These are phyloP conservation scores for Sclerospora graminicola DNA, from an alignment of 352 stramenopile species.

Conservation along the genomic window DNA sequence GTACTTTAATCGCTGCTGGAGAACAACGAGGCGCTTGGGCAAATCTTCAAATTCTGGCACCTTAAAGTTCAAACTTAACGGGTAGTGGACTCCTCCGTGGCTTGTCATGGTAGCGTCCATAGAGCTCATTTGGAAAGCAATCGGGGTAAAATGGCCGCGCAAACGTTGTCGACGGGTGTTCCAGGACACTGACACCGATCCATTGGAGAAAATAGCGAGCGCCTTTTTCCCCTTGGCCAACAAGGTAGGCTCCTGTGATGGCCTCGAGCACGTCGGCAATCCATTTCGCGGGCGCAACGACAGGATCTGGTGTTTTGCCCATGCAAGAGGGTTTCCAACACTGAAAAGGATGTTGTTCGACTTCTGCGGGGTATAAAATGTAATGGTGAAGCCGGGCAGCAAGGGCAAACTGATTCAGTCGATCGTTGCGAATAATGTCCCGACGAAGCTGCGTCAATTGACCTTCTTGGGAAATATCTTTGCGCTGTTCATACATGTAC, in stretches of 20 bases:
- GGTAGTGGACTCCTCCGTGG: constrained; percentile 10
- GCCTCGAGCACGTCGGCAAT: constrained; percentile 79
- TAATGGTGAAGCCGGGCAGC: constrained; percentile 52
- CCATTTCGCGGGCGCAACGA: constrained; percentile 75
- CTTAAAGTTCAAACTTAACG: constrained; percentile 39
- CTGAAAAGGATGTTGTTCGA: constrained; percentile 77
- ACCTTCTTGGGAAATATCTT: constrained; percentile 65
- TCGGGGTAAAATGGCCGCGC: constrained; percentile 48
- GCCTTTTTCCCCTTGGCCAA: constrained; percentile 58
- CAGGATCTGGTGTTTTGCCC: constrained; percentile 59
- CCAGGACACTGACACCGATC: constrained; percentile 57
- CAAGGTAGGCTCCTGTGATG: constrained; percentile 69
- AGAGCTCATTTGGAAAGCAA: constrained; percentile 54
- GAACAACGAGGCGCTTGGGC: constrained; percentile 30
- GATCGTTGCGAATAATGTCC: constrained; percentile 83
- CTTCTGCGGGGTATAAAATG: constrained; percentile 64
- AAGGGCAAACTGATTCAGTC: constrained; percentile 66
- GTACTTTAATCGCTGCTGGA: constrained; percentile 78
- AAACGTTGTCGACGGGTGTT: constrained; percentile 30
- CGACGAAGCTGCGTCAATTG: constrained; percentile 59
- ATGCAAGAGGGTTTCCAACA: constrained; percentile 85
- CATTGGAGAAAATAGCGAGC: constrained; percentile 67
- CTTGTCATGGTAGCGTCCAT: constrained; percentile 23
- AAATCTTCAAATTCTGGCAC: constrained; percentile 51
- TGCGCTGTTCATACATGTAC: constrained; percentile 70